Base-by-base conservation (phyloP, 768 basidiomycete species). In the Asterophora parasitica region DNA sequence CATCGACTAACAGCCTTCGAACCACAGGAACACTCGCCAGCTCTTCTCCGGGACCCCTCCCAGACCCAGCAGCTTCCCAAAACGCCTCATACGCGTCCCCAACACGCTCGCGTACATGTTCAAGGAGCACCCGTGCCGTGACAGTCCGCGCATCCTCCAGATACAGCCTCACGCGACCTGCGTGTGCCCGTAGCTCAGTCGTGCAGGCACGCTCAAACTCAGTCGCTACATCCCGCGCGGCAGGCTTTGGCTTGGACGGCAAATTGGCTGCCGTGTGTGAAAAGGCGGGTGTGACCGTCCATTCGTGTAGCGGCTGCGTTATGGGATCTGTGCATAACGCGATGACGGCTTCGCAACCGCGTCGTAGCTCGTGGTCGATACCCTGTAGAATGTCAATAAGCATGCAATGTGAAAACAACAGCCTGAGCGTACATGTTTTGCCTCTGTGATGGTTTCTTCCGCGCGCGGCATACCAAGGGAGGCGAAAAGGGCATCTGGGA, bases 331-430 rank as follows among this genome's bases (percentile, higher is more conserved):
- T 74, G 51, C 83, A 83, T 11, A 77, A 65, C 3, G 73, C 65
- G 48, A 98, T 95, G 31, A 92, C 76, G 33, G 82, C 80, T 68
- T 95, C 92, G 67, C 94, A 98, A 0, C 83, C 85, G 13, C 73
- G 72, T 59, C 92, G 89, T 23, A 97, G 79, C 26, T 86, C 87
- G 40, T 83, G 76, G 66, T 97, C 95, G 55, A 96, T 86, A 50
- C 84, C 85, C 90, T 94, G 42, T 17, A 31, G 9, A 12, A 33
- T 23, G 4, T 7, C 35, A n/a, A 23, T 26, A 11, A 16, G 16
- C 32, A 40, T 34, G 7, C 6, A 12, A 23, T 42, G 28, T 20
- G 42, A 35, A 17, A 42, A 16, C 28, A 19, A 4, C 19, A 31
- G 41, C 4, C 17, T 17, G 17, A 32, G 65, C 75, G 43, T 58